These are phyloP conservation scores for Trametes punicea DNA, from an alignment of 768 basidiomycete species.

Conservation along the genomic window DNA sequence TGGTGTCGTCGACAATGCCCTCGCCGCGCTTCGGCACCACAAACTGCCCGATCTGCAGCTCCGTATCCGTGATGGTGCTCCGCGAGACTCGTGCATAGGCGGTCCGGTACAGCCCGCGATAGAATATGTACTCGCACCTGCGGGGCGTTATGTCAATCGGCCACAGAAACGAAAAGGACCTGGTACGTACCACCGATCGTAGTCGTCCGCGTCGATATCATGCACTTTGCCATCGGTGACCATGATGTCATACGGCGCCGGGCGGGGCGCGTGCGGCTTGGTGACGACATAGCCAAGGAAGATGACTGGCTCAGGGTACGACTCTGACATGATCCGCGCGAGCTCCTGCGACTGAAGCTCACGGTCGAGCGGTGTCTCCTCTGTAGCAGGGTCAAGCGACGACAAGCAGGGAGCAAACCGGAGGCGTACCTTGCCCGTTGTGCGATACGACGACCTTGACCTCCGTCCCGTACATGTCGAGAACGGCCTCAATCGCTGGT, in stretches of 20 bases:
- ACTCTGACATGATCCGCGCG: conserved; percentile 70
- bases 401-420: too few species aligned
- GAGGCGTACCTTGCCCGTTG: conserved; percentile 86
- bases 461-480: conserved; percentile 74
- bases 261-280: conserved; percentile 57
- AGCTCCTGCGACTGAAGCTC: conserved; percentile 81
- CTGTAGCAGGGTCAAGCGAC: conserved; percentile 35
- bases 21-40: conserved; percentile 61
- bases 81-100: conserved; percentile 82
- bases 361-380: conserved; percentile 86
- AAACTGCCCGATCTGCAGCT: conserved; percentile 86
- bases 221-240: conserved; percentile 75
- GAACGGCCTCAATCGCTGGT: conserved; percentile 82
- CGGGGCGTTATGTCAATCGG: neutral
- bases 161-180: neutral
- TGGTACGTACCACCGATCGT: conserved; percentile 62
- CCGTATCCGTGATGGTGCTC: conserved; percentile 85
- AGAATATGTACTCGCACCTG: conserved; percentile 91
- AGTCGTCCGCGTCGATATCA: conserved; percentile 74
- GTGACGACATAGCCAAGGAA: conserved; percentile 84
- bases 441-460: conserved; percentile 86
- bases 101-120: conserved; percentile 74
- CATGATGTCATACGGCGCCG: conserved; percentile 73
- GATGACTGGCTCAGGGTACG: conserved; percentile 69
- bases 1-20: conserved; percentile 53